A percentile compares a stretch with the other conserved stretches of the same genome.
phyloP scores from a whole-genome alignment of 192 early-diverging fungal species.

The Jimgerdemannia lactiflua region DNA sequence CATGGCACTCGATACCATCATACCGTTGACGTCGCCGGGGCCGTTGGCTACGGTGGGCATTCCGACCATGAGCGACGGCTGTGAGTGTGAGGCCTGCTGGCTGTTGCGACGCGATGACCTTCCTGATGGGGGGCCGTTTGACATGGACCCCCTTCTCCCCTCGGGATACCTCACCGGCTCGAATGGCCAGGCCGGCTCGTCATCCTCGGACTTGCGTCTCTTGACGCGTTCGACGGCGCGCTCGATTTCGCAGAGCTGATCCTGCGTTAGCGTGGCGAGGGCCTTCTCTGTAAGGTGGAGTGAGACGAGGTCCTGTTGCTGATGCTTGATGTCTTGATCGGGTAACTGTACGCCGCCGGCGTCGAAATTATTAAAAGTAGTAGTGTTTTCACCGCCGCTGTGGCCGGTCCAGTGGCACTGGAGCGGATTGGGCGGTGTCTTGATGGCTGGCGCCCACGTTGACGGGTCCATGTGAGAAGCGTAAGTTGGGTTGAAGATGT shows the following conservation, averaged over 20 bases:
- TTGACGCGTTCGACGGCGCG: not conserved
- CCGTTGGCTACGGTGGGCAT: not conserved
- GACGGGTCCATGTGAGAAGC: too few relatives aligned
- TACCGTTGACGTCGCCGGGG: not conserved
- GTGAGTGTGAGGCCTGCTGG: not conserved
- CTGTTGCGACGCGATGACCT: too few relatives aligned
- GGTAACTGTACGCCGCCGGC: too few relatives aligned
- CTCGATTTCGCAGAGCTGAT: not conserved
- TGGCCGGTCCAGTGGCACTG: too few relatives aligned
- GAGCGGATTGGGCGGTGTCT: too few relatives aligned
- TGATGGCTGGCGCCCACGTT: too few relatives aligned
- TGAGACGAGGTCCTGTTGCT: not conserved
- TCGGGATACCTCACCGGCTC: not conserved
- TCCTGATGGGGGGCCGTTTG: too few relatives aligned
- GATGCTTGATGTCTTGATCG: not conserved
- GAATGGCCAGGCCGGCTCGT: not conserved
- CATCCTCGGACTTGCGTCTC: not conserved
- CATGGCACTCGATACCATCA: not conserved
- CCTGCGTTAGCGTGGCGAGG: not conserved
- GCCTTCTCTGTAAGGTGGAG: not conserved
- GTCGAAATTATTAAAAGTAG: too few relatives aligned
- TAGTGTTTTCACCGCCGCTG: too few relatives aligned
- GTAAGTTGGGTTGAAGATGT: too few relatives aligned
- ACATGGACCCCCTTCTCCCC: too few relatives aligned
- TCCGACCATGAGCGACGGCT: not conserved